Conservation (phyloP, 1,284 basidiomycete genomes). For the Leccinum variabile region DNA sequence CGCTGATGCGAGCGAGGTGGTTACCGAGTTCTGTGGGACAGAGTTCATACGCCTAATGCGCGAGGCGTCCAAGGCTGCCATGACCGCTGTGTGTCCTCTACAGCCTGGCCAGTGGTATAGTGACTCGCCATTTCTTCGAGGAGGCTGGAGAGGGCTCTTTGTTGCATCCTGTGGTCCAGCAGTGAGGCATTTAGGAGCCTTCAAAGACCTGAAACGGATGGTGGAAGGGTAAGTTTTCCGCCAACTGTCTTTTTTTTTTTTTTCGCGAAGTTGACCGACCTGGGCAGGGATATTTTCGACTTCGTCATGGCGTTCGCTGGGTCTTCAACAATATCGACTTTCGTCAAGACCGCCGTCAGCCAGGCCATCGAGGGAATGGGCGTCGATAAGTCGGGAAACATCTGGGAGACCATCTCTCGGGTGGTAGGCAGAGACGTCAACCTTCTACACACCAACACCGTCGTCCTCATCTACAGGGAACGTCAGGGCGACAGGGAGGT, state of each 20-base stretch:
- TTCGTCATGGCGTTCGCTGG: constrained; percentile 5
- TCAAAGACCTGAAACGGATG: not conserved
- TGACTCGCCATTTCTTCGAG: not conserved
- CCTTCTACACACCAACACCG: not conserved
- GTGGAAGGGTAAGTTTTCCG: not conserved
- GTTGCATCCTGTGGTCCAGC: not conserved
- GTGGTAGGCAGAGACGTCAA: not conserved
- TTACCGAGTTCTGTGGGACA: not conserved
- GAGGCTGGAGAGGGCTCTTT: not conserved
- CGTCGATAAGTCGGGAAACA: not conserved
- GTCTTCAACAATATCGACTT: not conserved
- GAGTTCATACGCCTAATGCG: not conserved
- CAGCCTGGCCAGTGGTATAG: not conserved
- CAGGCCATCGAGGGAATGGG: not conserved
- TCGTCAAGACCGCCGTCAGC: not conserved
- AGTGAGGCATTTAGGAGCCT: not conserved
- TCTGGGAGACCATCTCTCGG: not conserved
- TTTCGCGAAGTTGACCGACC: not conserved
- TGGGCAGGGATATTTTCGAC: not conserved
- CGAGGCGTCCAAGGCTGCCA: not conserved
- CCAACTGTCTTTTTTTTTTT: no score
- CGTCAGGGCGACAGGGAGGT: not conserved
- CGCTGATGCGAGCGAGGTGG: not conserved
- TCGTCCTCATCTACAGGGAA: constrained; percentile 3
- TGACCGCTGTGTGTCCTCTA: no score